Conservation (phyloP, 1,284 basidiomycete genomes). For the Austropuccinia psidii region DNA sequence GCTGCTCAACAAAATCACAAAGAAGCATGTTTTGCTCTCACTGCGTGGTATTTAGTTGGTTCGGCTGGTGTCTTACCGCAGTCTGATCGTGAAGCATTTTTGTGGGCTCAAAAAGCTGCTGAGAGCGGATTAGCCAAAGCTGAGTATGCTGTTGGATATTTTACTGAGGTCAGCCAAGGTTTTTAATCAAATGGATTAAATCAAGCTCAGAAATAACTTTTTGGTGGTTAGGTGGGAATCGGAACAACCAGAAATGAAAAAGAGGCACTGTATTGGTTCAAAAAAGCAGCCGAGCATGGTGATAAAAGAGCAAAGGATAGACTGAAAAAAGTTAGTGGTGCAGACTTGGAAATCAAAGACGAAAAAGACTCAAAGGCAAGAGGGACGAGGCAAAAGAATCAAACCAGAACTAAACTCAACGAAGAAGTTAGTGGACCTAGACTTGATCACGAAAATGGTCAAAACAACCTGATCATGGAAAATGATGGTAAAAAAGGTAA, state of each 20-base stretch:
- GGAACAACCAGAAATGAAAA: constrained; percentile 48
- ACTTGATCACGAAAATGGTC: neutral
- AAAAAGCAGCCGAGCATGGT: constrained; percentile 80
- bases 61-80: constrained; percentile 95
- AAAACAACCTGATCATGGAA: neutral
- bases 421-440: neutral
- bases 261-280: constrained; percentile 70
- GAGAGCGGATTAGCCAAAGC: constrained; percentile 89
- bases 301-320: constrained; percentile 88
- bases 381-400: neutral
- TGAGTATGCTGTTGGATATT: constrained; percentile 96
- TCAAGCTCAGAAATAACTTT: neutral
- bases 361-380: neutral
- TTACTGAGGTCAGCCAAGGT: constrained; percentile 65
- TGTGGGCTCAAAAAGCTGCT: constrained; percentile 60
- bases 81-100: constrained; percentile 91
- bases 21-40: constrained; percentile 94
- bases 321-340: constrained; percentile 54
- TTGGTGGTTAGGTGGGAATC: constrained; percentile 47
- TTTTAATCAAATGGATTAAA: too few relatives aligned
- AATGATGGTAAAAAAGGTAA: constrained; percentile 20
- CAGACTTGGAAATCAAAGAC: constrained; percentile 37
- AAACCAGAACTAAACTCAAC: neutral
- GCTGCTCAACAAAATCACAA: constrained; percentile 94
- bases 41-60: constrained; percentile 98